These are phyloP conservation scores for Malus orientalis DNA, from an alignment of 306 rosid species.

Conservation along the genomic window DNA sequence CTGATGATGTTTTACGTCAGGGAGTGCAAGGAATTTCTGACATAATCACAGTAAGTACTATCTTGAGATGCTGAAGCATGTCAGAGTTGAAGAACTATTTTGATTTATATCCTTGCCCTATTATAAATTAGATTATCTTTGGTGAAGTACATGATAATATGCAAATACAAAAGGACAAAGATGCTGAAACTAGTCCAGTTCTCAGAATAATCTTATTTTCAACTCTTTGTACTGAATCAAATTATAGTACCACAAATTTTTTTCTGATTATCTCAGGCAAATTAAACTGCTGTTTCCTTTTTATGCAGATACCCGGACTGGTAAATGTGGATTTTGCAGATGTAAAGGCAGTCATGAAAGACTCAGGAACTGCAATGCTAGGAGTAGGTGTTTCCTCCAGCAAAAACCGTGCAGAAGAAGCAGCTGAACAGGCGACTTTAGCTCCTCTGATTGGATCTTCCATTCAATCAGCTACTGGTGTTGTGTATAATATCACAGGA, in stretches of 20 bases:
- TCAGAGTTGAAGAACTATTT: neutral
- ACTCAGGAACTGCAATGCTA: conserved; percentile 99
- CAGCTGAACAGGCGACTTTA: conserved; percentile 96
- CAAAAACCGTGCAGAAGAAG: conserved; percentile 98
- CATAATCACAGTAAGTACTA: conserved; percentile 71
- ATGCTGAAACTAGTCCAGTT: neutral
- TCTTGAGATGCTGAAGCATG: neutral
- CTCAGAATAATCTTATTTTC: neutral
- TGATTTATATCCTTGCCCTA: neutral
- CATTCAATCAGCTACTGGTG: conserved; percentile 95
- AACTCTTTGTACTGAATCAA: neutral
- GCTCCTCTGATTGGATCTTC: conserved; percentile 98
- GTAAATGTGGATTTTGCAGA: conserved; percentile 99
- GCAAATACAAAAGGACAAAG: neutral
- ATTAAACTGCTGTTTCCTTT: conserved; percentile 8
- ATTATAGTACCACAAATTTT: neutral
- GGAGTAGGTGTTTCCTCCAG: conserved; percentile 98
- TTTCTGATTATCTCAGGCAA: neutral
- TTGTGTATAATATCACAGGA: conserved; percentile 93
- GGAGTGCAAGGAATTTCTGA: conserved; percentile 99
- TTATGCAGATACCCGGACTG: conserved; percentile 89
- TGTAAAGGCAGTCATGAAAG: conserved; percentile 96
- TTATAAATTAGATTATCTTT: neutral
- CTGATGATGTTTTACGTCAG: conserved; percentile 93
- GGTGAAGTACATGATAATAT: neutral